phyloP scores from a whole-genome alignment of 2,329 filamentous ascomycete genomes.

The Mycosphaerella sp. region DNA sequence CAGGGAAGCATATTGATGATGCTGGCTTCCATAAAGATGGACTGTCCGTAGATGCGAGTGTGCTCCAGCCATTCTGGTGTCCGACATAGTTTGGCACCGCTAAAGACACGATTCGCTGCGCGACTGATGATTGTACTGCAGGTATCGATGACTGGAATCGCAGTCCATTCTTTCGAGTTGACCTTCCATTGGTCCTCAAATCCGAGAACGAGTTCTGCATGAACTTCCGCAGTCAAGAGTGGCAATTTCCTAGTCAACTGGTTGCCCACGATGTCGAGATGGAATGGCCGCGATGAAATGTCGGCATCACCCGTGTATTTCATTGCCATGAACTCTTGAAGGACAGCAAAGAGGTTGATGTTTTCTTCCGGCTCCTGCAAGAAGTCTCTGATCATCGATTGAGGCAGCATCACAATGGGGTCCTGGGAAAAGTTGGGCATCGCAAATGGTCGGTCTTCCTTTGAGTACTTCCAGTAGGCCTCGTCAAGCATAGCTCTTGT shows the following conservation, averaged over 20 bases:
- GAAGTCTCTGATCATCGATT: slow-evolving; percentile 12
- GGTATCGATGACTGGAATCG: slow-evolving; percentile 6
- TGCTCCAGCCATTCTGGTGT: slow-evolving; percentile 16
- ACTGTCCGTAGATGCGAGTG: slow-evolving; percentile 12
- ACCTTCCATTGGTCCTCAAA: slow-evolving; percentile 18
- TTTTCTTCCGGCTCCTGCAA: slow-evolving; percentile 16
- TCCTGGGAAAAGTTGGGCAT: slow-evolving; percentile 15
- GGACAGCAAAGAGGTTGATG: slow-evolving; percentile 10
- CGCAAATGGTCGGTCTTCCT: slow-evolving; percentile 6
- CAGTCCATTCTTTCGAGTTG: background rate
- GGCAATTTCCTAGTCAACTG: slow-evolving; percentile 21
- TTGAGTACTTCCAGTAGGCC: slow-evolving; percentile 13
- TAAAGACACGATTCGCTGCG: slow-evolving; percentile 21
- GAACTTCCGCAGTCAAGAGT: slow-evolving; percentile 16
- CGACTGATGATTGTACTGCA: slow-evolving; percentile 17
- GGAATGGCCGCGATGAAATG: slow-evolving; percentile 6
- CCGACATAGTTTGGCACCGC: slow-evolving; percentile 19
- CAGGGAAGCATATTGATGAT: slow-evolving; percentile 17
- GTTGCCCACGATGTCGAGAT: slow-evolving; percentile 15
- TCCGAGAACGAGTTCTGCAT: slow-evolving; percentile 12
- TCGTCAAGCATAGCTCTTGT: slow-evolving; percentile 12
- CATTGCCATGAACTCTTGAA: slow-evolving; percentile 11
- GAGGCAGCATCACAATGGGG: slow-evolving; percentile 17
- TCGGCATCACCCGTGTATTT: slow-evolving; percentile 14
- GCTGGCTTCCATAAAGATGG: slow-evolving; percentile 13